Percentiles rank a stretch among this genome's conserved stretches.
phyloP scores from a whole-genome alignment of 2,329 filamentous ascomycete species.

The Helminthosporium solani region DNA sequence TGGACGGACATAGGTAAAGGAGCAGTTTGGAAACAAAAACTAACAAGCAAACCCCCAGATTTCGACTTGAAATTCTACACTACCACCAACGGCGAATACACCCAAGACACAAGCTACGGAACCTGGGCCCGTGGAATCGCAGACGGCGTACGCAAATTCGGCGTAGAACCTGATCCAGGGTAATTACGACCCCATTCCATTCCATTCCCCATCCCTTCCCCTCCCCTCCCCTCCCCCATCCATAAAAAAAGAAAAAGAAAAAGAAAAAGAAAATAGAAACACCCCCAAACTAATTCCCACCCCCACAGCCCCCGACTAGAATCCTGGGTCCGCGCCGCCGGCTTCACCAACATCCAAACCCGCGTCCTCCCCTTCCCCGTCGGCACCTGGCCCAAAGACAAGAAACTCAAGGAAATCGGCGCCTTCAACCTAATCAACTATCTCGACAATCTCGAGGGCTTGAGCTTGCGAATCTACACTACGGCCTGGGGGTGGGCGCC shows the following conservation, averaged over 20 bases:
- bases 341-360: conserved; percentile 23
- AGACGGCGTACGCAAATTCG: conserved; percentile 43
- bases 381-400: conserved; percentile 30
- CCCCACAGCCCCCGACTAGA: conserved; percentile 21
- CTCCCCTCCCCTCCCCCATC: neutral
- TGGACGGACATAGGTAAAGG: too few species aligned
- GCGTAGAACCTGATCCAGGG: conserved; percentile 45
- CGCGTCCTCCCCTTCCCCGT: conserved; percentile 22
- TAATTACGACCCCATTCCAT: too few species aligned
- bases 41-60: too few species aligned
- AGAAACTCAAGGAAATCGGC: conserved; percentile 28
- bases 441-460: conserved; percentile 28
- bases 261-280: too few species aligned
- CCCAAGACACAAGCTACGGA: conserved; percentile 12
- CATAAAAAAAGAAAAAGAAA: too few species aligned
- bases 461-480: conserved; percentile 19
- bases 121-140: conserved; percentile 28
- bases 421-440: conserved; percentile 27
- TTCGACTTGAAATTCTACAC: conserved; percentile 28
- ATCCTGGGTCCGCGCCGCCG: conserved; percentile 24
- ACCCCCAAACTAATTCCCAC: neutral
- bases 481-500: conserved; percentile 17
- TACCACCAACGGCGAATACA: conserved; percentile 15
- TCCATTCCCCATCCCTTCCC: neutral
- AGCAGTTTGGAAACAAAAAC: too few species aligned